phyloP scores from a whole-genome alignment of 257 asterid species.

The Eucommia ulmoides region DNA sequence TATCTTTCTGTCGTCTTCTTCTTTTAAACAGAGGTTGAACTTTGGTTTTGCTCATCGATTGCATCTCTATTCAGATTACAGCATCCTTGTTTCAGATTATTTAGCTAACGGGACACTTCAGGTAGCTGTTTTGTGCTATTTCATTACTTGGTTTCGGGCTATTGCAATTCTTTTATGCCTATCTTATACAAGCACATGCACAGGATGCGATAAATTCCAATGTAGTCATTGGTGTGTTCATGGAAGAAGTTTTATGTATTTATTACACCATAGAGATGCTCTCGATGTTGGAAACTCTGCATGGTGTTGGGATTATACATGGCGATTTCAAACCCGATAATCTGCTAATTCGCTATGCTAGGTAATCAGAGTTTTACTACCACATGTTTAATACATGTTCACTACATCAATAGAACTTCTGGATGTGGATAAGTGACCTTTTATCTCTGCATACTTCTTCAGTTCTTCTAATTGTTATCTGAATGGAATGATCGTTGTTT shows the following conservation, averaged over 20 bases:
- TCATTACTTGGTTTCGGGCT: no score
- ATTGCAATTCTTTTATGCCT: slow-evolving; percentile 10
- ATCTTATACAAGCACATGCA: slow-evolving; percentile 13
- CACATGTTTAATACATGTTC: background rate
- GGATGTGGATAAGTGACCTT: background rate
- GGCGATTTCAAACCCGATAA: slow-evolving; percentile 98
- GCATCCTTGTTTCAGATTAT: slow-evolving; percentile 74
- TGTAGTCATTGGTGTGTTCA: slow-evolving; percentile 48
- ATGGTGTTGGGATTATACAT: slow-evolving; percentile 61
- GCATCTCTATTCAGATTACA: slow-evolving; percentile 89
- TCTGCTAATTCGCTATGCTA: slow-evolving; percentile 78
- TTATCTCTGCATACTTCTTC: background rate
- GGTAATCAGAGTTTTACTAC: slow-evolving; percentile 31
- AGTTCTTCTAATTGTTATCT: background rate
- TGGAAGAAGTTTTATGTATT: slow-evolving; percentile 84
- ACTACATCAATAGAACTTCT: slow-evolving; percentile 5
- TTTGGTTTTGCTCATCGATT: slow-evolving; percentile 82
- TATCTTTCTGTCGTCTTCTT: background rate
- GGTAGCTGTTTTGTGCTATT: slow-evolving; percentile 34
- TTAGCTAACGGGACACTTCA: slow-evolving; percentile 84
- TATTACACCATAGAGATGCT: slow-evolving; percentile 97
- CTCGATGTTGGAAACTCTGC: slow-evolving; percentile 63
- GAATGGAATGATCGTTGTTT: background rate
- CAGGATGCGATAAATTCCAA: slow-evolving; percentile 85
- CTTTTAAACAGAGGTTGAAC: slow-evolving; percentile 51